Evolutionary conservation across 176 grass and related monocot species (phyloP).

Genomic region (Triticum turgidum): DNA sequence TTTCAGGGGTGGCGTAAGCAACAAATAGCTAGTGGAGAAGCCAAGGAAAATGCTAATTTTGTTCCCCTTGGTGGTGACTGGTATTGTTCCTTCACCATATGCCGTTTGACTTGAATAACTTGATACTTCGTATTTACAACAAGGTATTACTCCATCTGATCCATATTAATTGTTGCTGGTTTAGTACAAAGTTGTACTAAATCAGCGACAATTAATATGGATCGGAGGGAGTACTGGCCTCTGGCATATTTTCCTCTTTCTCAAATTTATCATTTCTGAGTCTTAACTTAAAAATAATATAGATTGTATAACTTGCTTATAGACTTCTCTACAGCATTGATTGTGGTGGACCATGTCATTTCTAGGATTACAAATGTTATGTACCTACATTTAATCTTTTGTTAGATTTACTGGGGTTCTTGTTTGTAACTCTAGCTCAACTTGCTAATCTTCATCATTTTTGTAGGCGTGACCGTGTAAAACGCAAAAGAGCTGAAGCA

Average conservation of each 20-base stretch:
- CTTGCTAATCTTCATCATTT: neutral
- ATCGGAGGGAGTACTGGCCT: neutral
- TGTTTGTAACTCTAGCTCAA: neutral
- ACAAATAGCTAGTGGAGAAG: slow-evolving; percentile 85
- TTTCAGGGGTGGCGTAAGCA: slow-evolving; percentile 73
- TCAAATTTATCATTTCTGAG: neutral
- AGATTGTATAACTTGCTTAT: neutral
- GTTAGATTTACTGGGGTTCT: neutral
- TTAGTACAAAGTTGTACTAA: no score
- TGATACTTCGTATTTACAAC: neutral
- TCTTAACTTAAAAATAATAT: neutral
- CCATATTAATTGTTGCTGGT: no score
- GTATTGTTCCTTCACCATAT: slow-evolving; percentile 45
- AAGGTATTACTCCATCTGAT: no score
- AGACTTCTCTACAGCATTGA: neutral
- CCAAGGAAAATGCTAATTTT: slow-evolving; percentile 90
- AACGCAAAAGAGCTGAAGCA: slow-evolving; percentile 63
- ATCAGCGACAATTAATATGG: no score
- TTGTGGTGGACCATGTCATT: neutral
- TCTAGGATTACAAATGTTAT: neutral
- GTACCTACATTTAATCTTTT: neutral
- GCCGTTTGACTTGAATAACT: neutral
- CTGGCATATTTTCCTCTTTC: neutral
- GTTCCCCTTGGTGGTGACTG: slow-evolving; percentile 86
- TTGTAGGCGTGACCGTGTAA: slow-evolving; percentile 80